phyloP scores from a whole-genome alignment of 495 filamentous ascomycete genomes.

The Aeminium ludgeri region DNA sequence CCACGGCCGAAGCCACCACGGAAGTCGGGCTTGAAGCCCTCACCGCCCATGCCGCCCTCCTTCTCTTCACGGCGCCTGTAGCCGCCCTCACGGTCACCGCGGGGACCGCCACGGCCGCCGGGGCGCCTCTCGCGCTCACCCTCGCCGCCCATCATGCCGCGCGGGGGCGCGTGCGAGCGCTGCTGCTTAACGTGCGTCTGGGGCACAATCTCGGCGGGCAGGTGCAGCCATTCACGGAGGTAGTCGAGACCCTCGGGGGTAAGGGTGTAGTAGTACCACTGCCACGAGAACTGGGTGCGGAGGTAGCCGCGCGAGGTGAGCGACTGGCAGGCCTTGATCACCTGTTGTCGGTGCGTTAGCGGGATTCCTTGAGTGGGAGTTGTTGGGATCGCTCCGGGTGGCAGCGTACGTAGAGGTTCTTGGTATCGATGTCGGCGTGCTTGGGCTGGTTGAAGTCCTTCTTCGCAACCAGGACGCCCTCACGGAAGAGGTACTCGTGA shows the following conservation, averaged over 20 bases:
- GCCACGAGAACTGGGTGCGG: constrained; percentile 99
- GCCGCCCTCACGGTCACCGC: constrained; percentile 57
- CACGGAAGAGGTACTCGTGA: constrained; percentile 99
- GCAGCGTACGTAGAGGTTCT: constrained; percentile 66
- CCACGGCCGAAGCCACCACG: constrained; percentile 49
- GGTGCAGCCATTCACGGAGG: constrained; percentile 99
- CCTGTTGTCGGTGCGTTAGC: constrained; percentile 27
- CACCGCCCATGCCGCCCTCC: constrained; percentile 88
- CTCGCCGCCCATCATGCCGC: constrained; percentile 95
- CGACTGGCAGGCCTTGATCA: constrained; percentile 97
- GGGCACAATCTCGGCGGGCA: constrained; percentile 97
- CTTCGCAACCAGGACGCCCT: constrained; percentile 97
- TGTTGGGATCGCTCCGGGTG: neutral
- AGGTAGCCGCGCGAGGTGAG: constrained; percentile 92
- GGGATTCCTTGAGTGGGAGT: neutral
- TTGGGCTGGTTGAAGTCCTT: constrained; percentile 94
- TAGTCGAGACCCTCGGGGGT: constrained; percentile 99
- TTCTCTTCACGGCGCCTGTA: constrained; percentile 77
- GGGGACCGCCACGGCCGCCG: constrained; percentile 64
- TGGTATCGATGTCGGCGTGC: constrained; percentile 90
- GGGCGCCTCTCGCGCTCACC: constrained; percentile 43
- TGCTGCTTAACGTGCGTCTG: constrained; percentile 99
- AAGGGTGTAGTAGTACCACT: constrained; percentile 99
- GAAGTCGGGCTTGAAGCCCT: constrained; percentile 77
- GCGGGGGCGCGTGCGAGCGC: constrained; percentile 92